Percentiles rank a stretch among this genome's conserved stretches.
These are phyloP conservation scores for Tetrahymena borealis DNA, from an alignment of 73 alveolate genomes.

Conservation along the genomic window DNA sequence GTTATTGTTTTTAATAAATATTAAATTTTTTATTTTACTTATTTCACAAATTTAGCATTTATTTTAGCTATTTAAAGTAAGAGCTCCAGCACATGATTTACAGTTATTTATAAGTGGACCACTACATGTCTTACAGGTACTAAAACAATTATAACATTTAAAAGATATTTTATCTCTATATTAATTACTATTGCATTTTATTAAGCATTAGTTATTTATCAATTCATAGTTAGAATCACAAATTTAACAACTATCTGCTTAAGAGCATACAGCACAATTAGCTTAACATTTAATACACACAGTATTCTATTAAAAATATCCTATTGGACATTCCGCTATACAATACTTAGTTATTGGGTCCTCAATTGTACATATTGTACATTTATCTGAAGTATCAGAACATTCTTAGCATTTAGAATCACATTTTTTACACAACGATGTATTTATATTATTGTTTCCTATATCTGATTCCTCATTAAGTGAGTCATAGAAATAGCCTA, in stretches of 20 bases:
- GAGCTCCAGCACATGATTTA: not conserved
- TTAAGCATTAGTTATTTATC: not conserved
- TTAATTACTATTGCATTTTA: not conserved
- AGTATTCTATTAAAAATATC: not conserved
- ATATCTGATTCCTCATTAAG: too few species aligned
- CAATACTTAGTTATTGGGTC: too few species aligned
- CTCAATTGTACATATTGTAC: too few species aligned
- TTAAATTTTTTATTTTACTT: not conserved
- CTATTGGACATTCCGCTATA: not conserved
- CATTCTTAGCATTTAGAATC: too few species aligned
- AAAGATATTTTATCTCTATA: not conserved
- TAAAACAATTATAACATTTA: not conserved
- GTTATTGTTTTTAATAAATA: too few species aligned
- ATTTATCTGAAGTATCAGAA: too few species aligned
- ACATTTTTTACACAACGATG: too few species aligned
- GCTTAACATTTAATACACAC: not conserved
- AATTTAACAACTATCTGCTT: not conserved
- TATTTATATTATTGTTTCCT: too few species aligned
- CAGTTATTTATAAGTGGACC: not conserved
- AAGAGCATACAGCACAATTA: not conserved
- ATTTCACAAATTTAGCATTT: not conserved
- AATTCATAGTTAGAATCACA: not conserved
- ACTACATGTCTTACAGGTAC: not conserved
- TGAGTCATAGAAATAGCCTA: too few species aligned
- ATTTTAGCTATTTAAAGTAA: not conserved